These are phyloP conservation scores for Botrytis aclada DNA, from an alignment of 2,329 filamentous ascomycete genomes.

Conservation along the genomic window DNA sequence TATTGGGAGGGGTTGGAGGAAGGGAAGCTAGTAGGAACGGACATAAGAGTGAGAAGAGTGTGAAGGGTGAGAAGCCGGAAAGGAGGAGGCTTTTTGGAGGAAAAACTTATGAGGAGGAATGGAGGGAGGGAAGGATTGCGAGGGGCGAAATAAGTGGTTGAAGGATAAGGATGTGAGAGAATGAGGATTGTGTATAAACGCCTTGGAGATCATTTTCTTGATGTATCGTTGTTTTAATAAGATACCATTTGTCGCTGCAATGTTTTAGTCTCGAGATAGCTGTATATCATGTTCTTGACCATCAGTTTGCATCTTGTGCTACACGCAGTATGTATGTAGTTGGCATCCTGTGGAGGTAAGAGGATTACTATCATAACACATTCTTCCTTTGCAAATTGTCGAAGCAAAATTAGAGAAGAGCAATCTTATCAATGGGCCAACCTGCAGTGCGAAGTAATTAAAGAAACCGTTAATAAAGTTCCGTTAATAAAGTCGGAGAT, in stretches of 20 bases:
- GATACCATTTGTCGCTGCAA: not conserved
- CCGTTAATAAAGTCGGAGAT: too few relatives aligned
- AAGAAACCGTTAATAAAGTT: not conserved
- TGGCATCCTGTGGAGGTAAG: too few relatives aligned
- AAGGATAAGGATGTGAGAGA: not conserved
- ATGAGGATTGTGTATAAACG: not conserved
- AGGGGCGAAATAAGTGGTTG: constrained; percentile 14
- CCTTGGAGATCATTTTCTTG: not conserved
- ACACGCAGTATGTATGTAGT: not conserved
- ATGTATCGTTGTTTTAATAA: not conserved
- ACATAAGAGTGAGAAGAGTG: not conserved
- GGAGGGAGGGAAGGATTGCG: constrained; percentile 18
- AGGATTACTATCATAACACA: not conserved
- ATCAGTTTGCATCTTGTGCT: not conserved
- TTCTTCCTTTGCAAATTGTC: not conserved
- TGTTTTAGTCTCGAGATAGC: not conserved
- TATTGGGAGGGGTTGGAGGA: constrained; percentile 28
- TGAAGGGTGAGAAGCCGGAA: constrained; percentile 4
- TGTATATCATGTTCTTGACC: too few relatives aligned
- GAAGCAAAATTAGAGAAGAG: not conserved
- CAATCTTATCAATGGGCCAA: too few relatives aligned
- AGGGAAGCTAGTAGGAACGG: constrained; percentile 21
- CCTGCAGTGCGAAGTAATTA: not conserved
- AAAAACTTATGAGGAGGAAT: constrained; percentile 22
- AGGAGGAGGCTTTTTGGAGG: constrained; percentile 1